Base-by-base conservation (phyloP, 495 filamentous ascomycete genomes). In the Trichoderma reesei region DNA sequence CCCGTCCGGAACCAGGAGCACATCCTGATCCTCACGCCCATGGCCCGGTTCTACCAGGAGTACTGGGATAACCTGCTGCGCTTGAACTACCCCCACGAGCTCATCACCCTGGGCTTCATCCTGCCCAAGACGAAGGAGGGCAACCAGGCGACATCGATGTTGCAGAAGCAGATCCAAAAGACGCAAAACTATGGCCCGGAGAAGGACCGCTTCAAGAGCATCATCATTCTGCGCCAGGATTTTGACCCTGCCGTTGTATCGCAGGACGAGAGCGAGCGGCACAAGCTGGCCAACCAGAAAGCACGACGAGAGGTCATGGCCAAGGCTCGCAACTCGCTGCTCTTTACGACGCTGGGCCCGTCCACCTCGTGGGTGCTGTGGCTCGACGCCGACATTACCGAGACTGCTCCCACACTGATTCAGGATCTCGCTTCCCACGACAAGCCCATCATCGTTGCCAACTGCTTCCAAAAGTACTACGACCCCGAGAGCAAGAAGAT, bases 261-360 rank as follows among this genome's bases (percentile, higher is more conserved):
- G 4, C 94, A 98, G 74, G 85, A 84, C 64, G 94, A 98, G 72
- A 80, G 85, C 41, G 93, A 96, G 70, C 82, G 94, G 31, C 94
- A 98, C 73, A 93, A 94, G 69, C 83, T 96, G 72, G 74, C 83
- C 60, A 91, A 94, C 67, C 94, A 98, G 74, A 96, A 94, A 72
- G 79, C 76, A 38, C 86, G 94, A 1, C 85, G 94, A 42, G 88
- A 91, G 59, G 89, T 90, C 14, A 98, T 98, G 94, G 85, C 89
- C 65, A 88, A 89, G 65, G 95, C 94, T 39, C 85, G 94, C 38
- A 98, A 98, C 70, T 93, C 90, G 54, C 82, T 98, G 31, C 80
- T 98, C 64, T 98, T 98, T 77, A 97, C 95, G n/a, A 98, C 93
- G 0, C 80, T 98, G 13, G 95, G 94, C 3, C 92, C 91, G n/a